Evolutionary conservation across 2,329 filamentous ascomycete genomes (phyloP).

Genomic region (Hypoxylon rubiginosum): DNA sequence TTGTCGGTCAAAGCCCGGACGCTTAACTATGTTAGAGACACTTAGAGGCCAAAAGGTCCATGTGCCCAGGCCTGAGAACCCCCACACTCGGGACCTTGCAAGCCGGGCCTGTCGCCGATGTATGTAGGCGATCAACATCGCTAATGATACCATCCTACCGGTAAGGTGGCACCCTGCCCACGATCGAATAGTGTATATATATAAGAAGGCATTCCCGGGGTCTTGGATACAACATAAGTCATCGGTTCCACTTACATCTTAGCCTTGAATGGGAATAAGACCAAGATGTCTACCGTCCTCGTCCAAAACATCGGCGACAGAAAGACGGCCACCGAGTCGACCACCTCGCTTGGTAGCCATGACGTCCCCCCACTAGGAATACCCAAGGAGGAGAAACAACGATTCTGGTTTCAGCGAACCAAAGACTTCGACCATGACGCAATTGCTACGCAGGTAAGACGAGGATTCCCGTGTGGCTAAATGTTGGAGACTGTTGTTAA

Average conservation of each 20-base stretch:
- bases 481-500: not conserved
- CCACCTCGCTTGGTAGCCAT: slow-evolving; percentile 40
- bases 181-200: slow-evolving; percentile 19
- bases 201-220: slow-evolving; percentile 14
- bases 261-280: not conserved
- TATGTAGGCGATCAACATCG: slow-evolving; percentile 29
- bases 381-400: slow-evolving; percentile 46
- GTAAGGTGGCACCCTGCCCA: slow-evolving; percentile 5
- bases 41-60: not conserved
- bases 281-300: slow-evolving; percentile 44
- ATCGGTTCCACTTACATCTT: slow-evolving; percentile 1
- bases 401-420: slow-evolving; percentile 50
- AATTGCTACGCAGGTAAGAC: slow-evolving; percentile 44
- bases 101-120: not conserved
- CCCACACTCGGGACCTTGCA: slow-evolving; percentile 23
- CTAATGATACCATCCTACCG: slow-evolving; percentile 38
- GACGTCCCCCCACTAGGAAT: slow-evolving; percentile 44
- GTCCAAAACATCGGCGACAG: slow-evolving; percentile 30
- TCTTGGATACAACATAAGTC: not conserved
- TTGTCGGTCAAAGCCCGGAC: not conserved
- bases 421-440: slow-evolving; percentile 42
- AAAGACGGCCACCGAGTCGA: slow-evolving; percentile 36
- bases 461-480: not conserved
- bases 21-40: not conserved
- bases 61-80: slow-evolving; percentile 11